These are phyloP conservation scores for Podospora appendiculata DNA, from an alignment of 495 filamentous ascomycete genomes.

Conservation along the genomic window DNA sequence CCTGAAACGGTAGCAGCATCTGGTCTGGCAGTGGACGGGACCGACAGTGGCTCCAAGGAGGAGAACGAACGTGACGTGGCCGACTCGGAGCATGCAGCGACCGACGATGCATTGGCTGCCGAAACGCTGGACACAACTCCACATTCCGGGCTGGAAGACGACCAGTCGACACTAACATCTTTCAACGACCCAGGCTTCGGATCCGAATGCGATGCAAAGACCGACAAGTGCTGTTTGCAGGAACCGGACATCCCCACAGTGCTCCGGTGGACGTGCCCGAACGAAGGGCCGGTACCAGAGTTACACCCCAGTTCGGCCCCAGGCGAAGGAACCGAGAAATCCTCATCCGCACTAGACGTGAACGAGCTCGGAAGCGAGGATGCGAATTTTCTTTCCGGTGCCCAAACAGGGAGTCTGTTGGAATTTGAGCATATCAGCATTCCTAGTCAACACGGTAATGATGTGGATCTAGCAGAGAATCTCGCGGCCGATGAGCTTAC, in stretches of 20 bases:
- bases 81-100: neutral
- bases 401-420: neutral
- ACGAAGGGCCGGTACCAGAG: neutral
- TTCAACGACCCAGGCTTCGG: conserved; percentile 4
- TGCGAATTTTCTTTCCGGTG: neutral
- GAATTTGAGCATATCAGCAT: neutral
- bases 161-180: neutral
- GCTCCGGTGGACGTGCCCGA: conserved; percentile 9
- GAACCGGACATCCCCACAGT: conserved; percentile 17
- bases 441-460: too few relatives aligned
- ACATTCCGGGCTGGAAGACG: neutral
- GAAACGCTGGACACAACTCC: neutral
- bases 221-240: conserved; percentile 1
- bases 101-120: neutral
- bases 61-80: neutral
- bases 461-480: too few relatives aligned
- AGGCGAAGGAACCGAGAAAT: conserved; percentile 4
- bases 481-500: too few relatives aligned
- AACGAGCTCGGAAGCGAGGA: neutral
- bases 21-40: neutral
- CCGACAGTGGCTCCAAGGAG: neutral
- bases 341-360: neutral
- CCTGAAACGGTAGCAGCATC: neutral
- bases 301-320: conserved; percentile 7
- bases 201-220: conserved; percentile 8